Base-by-base conservation (phyloP, 306 rosid genomes). In the Acmispon strigosus region DNA sequence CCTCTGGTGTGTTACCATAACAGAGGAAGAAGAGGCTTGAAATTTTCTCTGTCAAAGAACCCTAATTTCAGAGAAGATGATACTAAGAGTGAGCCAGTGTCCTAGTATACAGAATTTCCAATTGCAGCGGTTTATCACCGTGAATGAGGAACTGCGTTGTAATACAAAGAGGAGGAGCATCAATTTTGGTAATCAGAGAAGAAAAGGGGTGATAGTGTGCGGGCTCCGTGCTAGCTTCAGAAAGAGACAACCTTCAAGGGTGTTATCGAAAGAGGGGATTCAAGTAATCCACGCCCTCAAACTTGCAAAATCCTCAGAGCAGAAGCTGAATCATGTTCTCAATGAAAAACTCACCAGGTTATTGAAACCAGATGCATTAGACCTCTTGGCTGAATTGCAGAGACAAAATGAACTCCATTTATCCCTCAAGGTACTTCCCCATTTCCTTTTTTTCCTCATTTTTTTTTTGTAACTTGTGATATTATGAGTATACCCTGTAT, bases 281-380 rank as follows among this genome's bases (percentile, higher is more conserved):
- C 84, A 85, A 67, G 96, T 80, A 10, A 84, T 86, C 60, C 97
- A 88, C 3, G 82, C 86, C 1, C 86, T 91, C 51, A 91, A 88
- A 83, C 74, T 91, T 3, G 89, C 90, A 2, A 88, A 80, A 76
- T 44, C 76, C 52, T 55, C 73, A 32, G 47, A 74, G 1, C 15
- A 71, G 4, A 86, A 85, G 58, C 17, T 87, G 8, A 67, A 82
- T 5, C 83, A 78, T 11, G 81, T 88, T 16, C 78, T 88, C 62
- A 12, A 50, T 1, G 57, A 61, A n/a, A 83, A 71, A 65, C 77
- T 91, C 73, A 41, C 70, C 17, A 75, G 97, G 72, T 86, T 91
- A n/a, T 44, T 91, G 72, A 84, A 87, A 19, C 64, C 77, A 0
- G 96, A 90, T 42, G 70, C 77, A 10, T 77, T 90, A n/a, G 85